Base-by-base conservation (phyloP, 2,329 filamentous ascomycete genomes). In the Colletotrichum orbiculare region DNA sequence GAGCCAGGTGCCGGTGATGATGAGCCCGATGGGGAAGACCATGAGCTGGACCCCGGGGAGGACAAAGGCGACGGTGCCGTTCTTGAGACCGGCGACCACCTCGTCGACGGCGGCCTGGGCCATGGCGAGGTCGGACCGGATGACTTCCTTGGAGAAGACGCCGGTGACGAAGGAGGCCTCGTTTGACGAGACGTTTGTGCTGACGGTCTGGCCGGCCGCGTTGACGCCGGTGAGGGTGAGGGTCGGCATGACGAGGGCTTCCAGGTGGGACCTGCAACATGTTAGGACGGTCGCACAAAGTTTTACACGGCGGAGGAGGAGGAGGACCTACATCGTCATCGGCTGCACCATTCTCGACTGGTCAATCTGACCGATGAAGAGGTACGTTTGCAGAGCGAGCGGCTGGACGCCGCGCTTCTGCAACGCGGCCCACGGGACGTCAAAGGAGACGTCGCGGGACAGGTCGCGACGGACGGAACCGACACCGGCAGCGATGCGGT, bases 151-250 rank as follows among this genome's bases (percentile, higher is more conserved):
- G 58, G 89, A 86, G 76, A 93, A 93, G 70, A 91, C 85, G 55
- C 91, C 91, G 12, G 85, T 86, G 43, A 93, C 85, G 70, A 93
- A 94, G 7, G 86, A 84, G 13, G 91, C 90, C 74, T 92, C 89
- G 75, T 90, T 89, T 65, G 87, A 84, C 9, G 89, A 89, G 54
- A 93, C 85, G 39, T 86, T 88, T 54, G 90, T 90, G 71, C 79
- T 84, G 63, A 92, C 81, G 1, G 77, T 75, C 70, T 80, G 73
- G 67, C 87, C 87, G 12, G 77, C 75, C 35, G 80, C 71, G 69
- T 84, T 86, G 45, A 77, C 80, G n/a, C 84, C 90, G 11, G 85
- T 84, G 50, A 94, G 84, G 13, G 87, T 88, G 64, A 94, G 85
- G n/a, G 81, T 82, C 8, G 91, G 91, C 74, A 91, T 86, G 68